Percentiles rank a stretch among this genome's conserved stretches.
These are phyloP conservation scores for Meripilus lineatus DNA, from an alignment of 1,284 basidiomycete genomes.

Conservation along the genomic window DNA sequence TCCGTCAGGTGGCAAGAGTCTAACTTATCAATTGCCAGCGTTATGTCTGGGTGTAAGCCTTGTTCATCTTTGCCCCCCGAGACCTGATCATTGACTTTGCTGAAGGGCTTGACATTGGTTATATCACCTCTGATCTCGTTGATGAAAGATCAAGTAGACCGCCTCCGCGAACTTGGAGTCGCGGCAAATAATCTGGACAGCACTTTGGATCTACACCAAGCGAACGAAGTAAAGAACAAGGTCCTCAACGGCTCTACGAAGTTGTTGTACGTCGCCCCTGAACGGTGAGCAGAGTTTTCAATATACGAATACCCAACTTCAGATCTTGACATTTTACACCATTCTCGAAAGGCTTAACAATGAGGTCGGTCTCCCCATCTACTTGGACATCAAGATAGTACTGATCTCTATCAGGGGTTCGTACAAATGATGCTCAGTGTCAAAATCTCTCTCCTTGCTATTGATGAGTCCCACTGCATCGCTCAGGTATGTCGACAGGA, in stretches of 20 bases:
- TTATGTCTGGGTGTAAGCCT: conserved; percentile 40
- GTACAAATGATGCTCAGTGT: conserved; percentile 60
- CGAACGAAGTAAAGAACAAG: conserved; percentile 39
- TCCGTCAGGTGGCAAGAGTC: conserved; percentile 33
- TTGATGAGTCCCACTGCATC: conserved; percentile 97
- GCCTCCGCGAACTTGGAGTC: conserved; percentile 63
- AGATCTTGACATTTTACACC: conserved; percentile 55
- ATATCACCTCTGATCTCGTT: conserved; percentile 80
- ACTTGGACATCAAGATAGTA: conserved; percentile 3
- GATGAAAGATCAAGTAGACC: conserved; percentile 90
- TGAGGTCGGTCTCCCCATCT: conserved; percentile 28
- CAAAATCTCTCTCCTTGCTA: conserved; percentile 71
- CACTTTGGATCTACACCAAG: conserved; percentile 62
- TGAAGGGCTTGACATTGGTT: conserved; percentile 58
- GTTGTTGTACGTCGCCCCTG: conserved; percentile 90
- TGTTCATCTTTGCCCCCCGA: background rate
- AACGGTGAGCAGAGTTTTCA: conserved; percentile 49
- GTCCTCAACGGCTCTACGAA: conserved; percentile 36
- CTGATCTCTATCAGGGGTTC: conserved; percentile 47
- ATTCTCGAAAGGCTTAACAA: conserved; percentile 51
- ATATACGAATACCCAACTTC: no score
- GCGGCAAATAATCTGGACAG: conserved; percentile 63
- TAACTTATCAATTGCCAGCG: conserved; percentile 62
- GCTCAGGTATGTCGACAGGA: conserved; percentile 35
- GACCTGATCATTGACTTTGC: conserved; percentile 21